Evolutionary conservation across 768 basidiomycete species (phyloP).

Genomic region (Suillus lakei): DNA sequence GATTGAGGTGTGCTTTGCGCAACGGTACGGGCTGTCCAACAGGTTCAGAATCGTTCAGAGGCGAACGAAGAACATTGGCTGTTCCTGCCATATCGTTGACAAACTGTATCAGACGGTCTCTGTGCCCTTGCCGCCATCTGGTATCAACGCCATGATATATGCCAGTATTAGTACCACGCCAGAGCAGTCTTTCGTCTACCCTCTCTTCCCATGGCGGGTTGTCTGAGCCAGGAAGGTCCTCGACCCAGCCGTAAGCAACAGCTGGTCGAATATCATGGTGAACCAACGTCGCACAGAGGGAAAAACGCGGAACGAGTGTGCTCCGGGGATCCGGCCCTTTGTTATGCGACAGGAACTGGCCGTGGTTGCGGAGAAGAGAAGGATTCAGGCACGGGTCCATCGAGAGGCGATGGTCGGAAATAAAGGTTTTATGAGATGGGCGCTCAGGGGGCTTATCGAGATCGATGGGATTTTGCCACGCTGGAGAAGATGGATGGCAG

Average conservation of each 20-base stretch:
- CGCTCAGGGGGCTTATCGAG: constrained; percentile 6
- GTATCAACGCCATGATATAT: constrained; percentile 45
- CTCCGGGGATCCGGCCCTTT: constrained; percentile 49
- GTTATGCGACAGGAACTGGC: constrained; percentile 54
- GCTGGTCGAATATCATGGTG: constrained; percentile 63
- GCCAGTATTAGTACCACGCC: constrained; percentile 81
- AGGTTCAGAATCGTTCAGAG: constrained; percentile 26
- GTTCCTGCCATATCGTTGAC: constrained; percentile 47
- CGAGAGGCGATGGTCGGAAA: constrained; percentile 37
- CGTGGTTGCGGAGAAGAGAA: constrained; percentile 44
- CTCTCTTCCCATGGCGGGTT: constrained; percentile 72
- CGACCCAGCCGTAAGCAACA: constrained; percentile 51
- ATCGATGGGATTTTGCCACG: constrained; percentile 37
- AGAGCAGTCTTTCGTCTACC: constrained; percentile 61
- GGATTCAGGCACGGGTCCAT: constrained; percentile 47
- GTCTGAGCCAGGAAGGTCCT: constrained; percentile 45
- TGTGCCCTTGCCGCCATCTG: constrained; percentile 56
- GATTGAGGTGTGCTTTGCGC: constrained; percentile 48
- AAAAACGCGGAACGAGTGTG: constrained; percentile 55
- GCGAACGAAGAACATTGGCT: constrained; percentile 42
- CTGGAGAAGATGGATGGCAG: constrained; percentile 29
- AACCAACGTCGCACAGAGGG: constrained; percentile 51
- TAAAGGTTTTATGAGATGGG: constrained; percentile 31
- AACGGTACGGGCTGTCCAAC: constrained; percentile 41
- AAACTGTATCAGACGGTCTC: constrained; percentile 50